Conservation (phyloP, 2,329 filamentous ascomycete species). For the Alternaria sp. region DNA sequence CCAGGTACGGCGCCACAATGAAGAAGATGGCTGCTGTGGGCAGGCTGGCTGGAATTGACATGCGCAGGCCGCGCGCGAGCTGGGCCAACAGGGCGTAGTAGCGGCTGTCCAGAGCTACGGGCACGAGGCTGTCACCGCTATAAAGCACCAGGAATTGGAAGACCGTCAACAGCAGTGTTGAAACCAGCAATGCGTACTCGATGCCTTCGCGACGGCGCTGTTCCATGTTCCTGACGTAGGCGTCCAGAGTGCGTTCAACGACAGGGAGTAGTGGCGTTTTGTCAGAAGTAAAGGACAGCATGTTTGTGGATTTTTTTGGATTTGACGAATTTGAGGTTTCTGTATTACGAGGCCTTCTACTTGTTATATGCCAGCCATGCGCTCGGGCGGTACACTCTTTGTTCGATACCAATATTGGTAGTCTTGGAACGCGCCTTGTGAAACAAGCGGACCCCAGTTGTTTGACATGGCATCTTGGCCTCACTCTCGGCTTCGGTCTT, state of each 20-base stretch:
- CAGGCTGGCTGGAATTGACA: constrained; percentile 26
- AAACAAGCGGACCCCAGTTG: constrained; percentile 11
- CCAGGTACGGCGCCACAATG: constrained; percentile 26
- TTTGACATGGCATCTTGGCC: constrained; percentile 14
- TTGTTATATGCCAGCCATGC: constrained; percentile 2
- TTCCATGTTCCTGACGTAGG: not conserved
- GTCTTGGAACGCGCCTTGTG: constrained; percentile 11
- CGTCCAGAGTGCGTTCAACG: not conserved
- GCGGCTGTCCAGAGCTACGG: not conserved
- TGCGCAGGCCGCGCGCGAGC: constrained; percentile 25
- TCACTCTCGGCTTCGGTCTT: constrained; percentile 1
- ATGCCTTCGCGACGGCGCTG: constrained; percentile 1
- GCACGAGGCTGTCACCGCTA: constrained; percentile 11
- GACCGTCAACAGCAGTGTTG: constrained; percentile 14
- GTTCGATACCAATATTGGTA: not conserved
- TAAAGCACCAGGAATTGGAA: constrained; percentile 28
- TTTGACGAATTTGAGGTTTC: not conserved
- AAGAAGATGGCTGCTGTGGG: constrained; percentile 30
- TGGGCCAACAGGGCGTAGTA: constrained; percentile 15
- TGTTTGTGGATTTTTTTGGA: not conserved
- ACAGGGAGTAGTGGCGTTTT: constrained; percentile 12
- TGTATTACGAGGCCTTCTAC: not conserved
- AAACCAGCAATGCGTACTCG: constrained; percentile 9
- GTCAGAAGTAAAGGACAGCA: constrained; percentile 7
- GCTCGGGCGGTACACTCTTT: not conserved